A percentile compares a stretch with the other conserved stretches of the same genome.
phyloP scores from a whole-genome alignment of 352 stramenopile genomes.

The Phytophthora macrochlamydospora region DNA sequence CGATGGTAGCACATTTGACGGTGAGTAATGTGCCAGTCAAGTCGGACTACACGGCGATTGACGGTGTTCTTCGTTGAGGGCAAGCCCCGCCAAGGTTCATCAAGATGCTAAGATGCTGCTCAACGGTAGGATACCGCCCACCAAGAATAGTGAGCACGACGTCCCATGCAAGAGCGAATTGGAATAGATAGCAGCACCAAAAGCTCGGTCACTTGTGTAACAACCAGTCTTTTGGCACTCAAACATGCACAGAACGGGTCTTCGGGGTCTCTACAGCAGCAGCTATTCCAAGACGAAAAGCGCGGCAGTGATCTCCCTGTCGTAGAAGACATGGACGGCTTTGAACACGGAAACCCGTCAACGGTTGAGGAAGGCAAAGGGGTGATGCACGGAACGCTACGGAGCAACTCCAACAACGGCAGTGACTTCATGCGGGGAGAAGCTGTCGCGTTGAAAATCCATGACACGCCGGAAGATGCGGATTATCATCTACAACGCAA shows the following conservation, averaged over 20 bases:
- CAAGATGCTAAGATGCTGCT: too few relatives aligned
- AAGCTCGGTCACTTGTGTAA: too few relatives aligned
- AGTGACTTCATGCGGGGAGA: constrained; percentile 14
- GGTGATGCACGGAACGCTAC: constrained; percentile 17
- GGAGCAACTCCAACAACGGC: constrained; percentile 19
- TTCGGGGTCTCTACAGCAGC: constrained; percentile 49
- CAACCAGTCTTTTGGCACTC: background rate
- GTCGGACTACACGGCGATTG: background rate
- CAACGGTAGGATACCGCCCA: too few relatives aligned
- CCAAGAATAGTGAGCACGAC: too few relatives aligned
- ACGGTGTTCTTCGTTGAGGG: too few relatives aligned
- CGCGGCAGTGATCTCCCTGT: constrained; percentile 55
- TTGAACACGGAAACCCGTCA: constrained; percentile 28
- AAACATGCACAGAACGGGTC: constrained; percentile 43
- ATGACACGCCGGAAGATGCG: constrained; percentile 24
- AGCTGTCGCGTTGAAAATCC: constrained; percentile 33
- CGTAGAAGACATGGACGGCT: constrained; percentile 37
- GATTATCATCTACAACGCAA: constrained; percentile 37
- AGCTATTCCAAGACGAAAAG: constrained; percentile 51
- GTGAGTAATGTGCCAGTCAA: constrained; percentile 15
- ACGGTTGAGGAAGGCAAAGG: constrained; percentile 31
- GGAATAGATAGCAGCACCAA: too few relatives aligned
- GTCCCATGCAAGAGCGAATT: too few relatives aligned
- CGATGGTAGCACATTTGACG: constrained; percentile 11
- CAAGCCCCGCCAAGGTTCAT: too few relatives aligned